Base-by-base conservation (phyloP, 2,329 filamentous ascomycete species). In the Talaromyces sp. region DNA sequence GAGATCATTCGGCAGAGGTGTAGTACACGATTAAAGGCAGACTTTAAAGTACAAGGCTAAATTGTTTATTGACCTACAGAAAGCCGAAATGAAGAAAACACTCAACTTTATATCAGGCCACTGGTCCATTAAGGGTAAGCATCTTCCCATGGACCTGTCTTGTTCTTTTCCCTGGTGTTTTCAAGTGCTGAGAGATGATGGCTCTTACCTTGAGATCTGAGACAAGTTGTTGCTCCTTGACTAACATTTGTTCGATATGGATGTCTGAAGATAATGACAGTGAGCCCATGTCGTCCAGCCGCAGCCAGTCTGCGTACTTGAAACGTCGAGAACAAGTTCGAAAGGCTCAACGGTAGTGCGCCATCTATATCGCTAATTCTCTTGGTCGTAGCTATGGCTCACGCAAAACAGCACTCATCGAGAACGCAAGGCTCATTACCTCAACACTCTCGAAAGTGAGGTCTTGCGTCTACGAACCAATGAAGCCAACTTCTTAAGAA, bases 381-480 rank as follows among this genome's bases (percentile, higher is more conserved):
- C 3, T 31, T 50, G 25, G 48, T 17, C 21, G 51, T 43, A 25
- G 43, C 25, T 17, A 45, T 13, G 10, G n/a, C 67, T 40, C 69
- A 68, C 39, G 7, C 10, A 8, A 10, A 58, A 56, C 69, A 96
- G 94, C 69, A 97, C 93, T n/a, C 94, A 99, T 74, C 91, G 94
- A 57, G 93, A 97, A 76, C 86, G 94, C 64, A 97, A 97, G 73
- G 94, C 97, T 75, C 82, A 91, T 66, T 97, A 97, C 73, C 95
- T 97, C 78, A 95, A 95, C 73, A 86, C 89, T 9, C 83, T 97
- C n/a, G 94, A 99, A 73, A 88, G 92, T 68, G 91, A 97, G 75
- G 89, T 97, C 6, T 80, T 94, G 21, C 87, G 90, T 50, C 80
- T 97, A 41, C 93, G 95, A 71, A 91, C 37, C 3, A 56, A 48